Percentiles rank a stretch among this genome's conserved stretches.
phyloP scores from a whole-genome alignment of 208 protist species.

The Crithidia sp. region DNA sequence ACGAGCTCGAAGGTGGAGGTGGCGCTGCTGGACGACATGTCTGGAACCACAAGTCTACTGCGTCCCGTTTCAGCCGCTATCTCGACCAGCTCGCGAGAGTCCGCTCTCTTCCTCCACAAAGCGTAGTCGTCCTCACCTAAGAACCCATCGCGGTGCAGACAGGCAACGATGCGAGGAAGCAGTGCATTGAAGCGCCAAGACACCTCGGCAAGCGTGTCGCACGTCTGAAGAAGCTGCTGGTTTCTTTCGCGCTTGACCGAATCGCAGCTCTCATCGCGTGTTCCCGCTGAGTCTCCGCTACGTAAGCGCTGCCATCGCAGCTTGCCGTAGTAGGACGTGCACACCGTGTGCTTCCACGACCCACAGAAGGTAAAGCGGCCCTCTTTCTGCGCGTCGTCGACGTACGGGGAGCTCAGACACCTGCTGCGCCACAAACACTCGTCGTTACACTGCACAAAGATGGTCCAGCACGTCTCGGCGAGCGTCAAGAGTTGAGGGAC shows the following conservation, averaged over 20 bases:
- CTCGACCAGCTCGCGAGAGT: background rate
- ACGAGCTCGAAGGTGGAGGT: background rate
- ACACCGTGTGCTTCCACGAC: conserved; percentile 43
- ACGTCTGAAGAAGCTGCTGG: background rate
- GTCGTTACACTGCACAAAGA: conserved; percentile 33
- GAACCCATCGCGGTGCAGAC: background rate
- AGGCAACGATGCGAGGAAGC: conserved; percentile 7
- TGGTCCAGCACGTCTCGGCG: conserved; percentile 27
- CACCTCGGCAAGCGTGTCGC: background rate
- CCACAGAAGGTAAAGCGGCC: conserved; percentile 38
- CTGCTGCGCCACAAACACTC: conserved; percentile 29
- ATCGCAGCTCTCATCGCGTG: background rate
- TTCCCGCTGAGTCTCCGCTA: background rate
- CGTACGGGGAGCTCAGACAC: conserved; percentile 28
- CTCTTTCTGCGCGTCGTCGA: conserved; percentile 27
- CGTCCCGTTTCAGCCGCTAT: background rate
- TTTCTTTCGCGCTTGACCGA: background rate
- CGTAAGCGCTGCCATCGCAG: background rate
- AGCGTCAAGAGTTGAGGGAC: conserved; percentile 23
- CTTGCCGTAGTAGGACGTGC: conserved; percentile 2
- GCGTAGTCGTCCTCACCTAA: background rate
- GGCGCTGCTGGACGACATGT: too few relatives aligned
- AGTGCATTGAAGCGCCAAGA: conserved; percentile 3
- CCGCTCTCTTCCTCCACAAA: background rate
- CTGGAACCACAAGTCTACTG: too few relatives aligned